phyloP scores from a whole-genome alignment of 108 stramenopile species.

The Skeletonema grethae region DNA sequence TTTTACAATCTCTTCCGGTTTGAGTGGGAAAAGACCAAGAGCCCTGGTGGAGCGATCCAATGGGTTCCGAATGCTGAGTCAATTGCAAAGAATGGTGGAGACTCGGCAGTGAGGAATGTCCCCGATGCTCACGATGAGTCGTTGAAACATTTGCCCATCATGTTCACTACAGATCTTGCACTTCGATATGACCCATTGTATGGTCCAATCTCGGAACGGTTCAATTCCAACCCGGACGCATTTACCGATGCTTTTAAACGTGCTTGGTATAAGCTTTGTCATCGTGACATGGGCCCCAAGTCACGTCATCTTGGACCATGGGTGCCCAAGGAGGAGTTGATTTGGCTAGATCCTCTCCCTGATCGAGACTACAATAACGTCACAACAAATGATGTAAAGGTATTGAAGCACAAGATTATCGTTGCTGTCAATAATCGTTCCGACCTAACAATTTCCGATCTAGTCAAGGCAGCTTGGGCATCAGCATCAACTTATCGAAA shows the following conservation, averaged over 20 bases:
- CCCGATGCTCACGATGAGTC: conserved; percentile 67
- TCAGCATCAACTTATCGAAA: conserved; percentile 70
- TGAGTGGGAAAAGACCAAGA: conserved; percentile 74
- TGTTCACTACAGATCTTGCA: conserved; percentile 76
- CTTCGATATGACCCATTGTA: conserved; percentile 69
- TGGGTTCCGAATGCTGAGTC: conserved; percentile 61
- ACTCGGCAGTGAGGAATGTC: conserved; percentile 42
- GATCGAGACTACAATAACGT: conserved; percentile 27
- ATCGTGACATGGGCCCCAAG: conserved; percentile 77
- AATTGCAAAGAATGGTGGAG: conserved; percentile 28
- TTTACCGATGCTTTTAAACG: conserved; percentile 66
- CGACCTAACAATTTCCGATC: conserved; percentile 52
- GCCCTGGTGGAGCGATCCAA: conserved; percentile 73
- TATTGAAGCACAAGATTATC: conserved; percentile 52
- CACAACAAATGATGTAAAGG: conserved; percentile 27
- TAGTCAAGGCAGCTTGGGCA: conserved; percentile 74
- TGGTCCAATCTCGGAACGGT: conserved; percentile 55
- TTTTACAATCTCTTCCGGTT: conserved; percentile 65
- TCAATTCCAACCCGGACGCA: conserved; percentile 55
- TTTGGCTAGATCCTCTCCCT: conserved; percentile 81
- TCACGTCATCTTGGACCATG: conserved; percentile 63
- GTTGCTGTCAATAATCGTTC: conserved; percentile 31
- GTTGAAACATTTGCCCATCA: conserved; percentile 62
- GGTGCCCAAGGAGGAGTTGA: conserved; percentile 57
- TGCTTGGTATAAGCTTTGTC: conserved; percentile 80